Evolutionary conservation across 2,329 filamentous ascomycete species (phyloP), one percentile per base, ranked within the genome.

Genomic region (Fusarium brachygibbosum): DNA sequence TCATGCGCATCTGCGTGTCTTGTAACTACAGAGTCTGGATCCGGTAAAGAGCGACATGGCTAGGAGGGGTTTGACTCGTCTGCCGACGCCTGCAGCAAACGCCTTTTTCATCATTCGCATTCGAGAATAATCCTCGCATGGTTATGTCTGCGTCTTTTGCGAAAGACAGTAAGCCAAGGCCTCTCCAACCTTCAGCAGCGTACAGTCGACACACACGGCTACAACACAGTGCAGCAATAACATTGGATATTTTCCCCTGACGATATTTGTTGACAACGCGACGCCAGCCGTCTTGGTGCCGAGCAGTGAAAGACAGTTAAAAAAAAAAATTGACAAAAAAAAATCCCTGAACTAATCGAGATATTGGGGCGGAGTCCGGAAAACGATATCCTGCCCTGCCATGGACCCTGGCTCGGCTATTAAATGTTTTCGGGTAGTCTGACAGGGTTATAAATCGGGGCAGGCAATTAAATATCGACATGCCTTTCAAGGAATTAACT

Each of bases 361-460:
- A 63, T 58, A 63, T 19, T 57, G 23, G 58, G 46, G 57, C 44
- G 57, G 61, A 46, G 40, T 16, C 37, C 60, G 62, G 62, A 60
- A 65, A 65, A 65, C 37, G 41, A 44, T 65, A 65, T 65, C 62
- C 62, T 65, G 35, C 29, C 41, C 46, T 14, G n/a, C 21, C 45
- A 48, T 59, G 53, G 38, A 65, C 64, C 70, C 66, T 67, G 52
- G 54, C 41, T 70, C 66, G 63, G 53, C 50, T 44, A 44, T 66
- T 49, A 19, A 62, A 66, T 56, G 38, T 66, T 66, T 66, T 66
- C 34, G 25, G 63, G 54, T 35, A 65, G 60, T 48, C 25, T 60
- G 42, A 31, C 55, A 66, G 61, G 61, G 55, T 46, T 45, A n/a
- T 29, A 29, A 31, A 61, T 41, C 19, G 54, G 37, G 58, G 31